These are phyloP conservation scores for Ophiosphaerella narmari DNA, from an alignment of 2,329 filamentous ascomycete species.

Conservation along the genomic window DNA sequence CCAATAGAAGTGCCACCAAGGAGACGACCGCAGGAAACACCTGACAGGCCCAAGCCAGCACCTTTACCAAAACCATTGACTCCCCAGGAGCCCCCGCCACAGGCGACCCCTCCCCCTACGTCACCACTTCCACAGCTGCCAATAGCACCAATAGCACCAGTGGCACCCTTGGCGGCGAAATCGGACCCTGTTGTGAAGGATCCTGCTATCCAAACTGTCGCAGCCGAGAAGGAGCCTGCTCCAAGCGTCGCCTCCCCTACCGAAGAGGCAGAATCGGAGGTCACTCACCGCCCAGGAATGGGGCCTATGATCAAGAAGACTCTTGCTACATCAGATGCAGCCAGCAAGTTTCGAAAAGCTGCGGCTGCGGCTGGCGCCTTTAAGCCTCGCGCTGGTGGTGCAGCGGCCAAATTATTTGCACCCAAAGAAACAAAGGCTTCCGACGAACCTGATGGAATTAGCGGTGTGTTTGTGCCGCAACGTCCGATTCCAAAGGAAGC, in stretches of 20 bases:
- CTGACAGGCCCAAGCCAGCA: slow-evolving; percentile 32
- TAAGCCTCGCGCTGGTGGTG: slow-evolving; percentile 85
- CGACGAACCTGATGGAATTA: slow-evolving; percentile 86
- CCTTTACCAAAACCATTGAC: slow-evolving; percentile 11
- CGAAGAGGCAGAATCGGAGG: slow-evolving; percentile 57
- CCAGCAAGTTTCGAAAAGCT: slow-evolving; percentile 78
- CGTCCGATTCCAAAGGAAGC: slow-evolving; percentile 35
- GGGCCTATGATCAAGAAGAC: slow-evolving; percentile 91
- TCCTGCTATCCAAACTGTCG: slow-evolving; percentile 10
- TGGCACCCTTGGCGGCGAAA: slow-evolving; percentile 4
- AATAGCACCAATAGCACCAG: not conserved
- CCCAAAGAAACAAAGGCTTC: slow-evolving; percentile 55
- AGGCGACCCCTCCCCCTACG: slow-evolving; percentile 28
- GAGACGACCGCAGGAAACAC: slow-evolving; percentile 32
- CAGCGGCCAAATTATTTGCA: slow-evolving; percentile 75
- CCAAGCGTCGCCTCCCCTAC: slow-evolving; percentile 52
- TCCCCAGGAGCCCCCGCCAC: slow-evolving; percentile 15
- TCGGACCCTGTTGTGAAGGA: slow-evolving; percentile 47
- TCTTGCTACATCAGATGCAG: slow-evolving; percentile 72
- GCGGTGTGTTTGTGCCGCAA: slow-evolving; percentile 78
- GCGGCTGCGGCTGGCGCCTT: slow-evolving; percentile 72
- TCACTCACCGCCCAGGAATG: slow-evolving; percentile 71
- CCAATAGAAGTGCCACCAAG: slow-evolving; percentile 29
- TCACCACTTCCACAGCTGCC: slow-evolving; percentile 36
- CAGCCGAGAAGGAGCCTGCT: slow-evolving; percentile 10